Evolutionary conservation across 129 eudicot genomes (phyloP).

Genomic region (Flaveria ramosissima): DNA sequence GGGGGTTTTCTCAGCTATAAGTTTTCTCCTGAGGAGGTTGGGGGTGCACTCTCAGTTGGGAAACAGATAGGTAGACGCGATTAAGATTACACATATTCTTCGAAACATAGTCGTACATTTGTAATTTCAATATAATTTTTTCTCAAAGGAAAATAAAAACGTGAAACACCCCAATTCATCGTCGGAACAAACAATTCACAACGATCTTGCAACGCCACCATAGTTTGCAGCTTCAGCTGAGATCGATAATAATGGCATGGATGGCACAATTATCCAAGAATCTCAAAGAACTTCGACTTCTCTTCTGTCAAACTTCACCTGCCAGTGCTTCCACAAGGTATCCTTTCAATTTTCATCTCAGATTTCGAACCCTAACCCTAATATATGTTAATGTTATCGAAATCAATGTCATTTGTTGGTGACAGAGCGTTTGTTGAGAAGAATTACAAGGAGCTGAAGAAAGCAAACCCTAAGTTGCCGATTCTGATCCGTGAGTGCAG

Average conservation of each 20-base stretch:
- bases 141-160: no score
- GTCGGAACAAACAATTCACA: not conserved
- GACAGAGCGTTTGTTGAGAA: slow-evolving; percentile 77
- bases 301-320: slow-evolving; percentile 81
- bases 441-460: slow-evolving; percentile 84
- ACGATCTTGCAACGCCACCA: not conserved
- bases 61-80: no score
- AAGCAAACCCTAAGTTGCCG: slow-evolving; percentile 78
- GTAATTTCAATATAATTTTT: no score
- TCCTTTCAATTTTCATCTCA: not conserved
- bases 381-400: not conserved
- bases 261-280: slow-evolving; percentile 61
- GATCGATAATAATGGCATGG: slow-evolving; percentile 72
- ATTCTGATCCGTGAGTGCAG: slow-evolving; percentile 86
- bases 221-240: not conserved
- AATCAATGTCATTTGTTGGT: not conserved
- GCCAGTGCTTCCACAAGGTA: slow-evolving; percentile 82
- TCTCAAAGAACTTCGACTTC: slow-evolving; percentile 80
- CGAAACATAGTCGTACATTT: no score
- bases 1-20: no score
- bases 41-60: no score
- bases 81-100: no score
- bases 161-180: not conserved
- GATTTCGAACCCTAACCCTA: not conserved
- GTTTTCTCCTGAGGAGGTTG: no score